phyloP scores from a whole-genome alignment of 164 flowering plant species.

The Piper betle region DNA sequence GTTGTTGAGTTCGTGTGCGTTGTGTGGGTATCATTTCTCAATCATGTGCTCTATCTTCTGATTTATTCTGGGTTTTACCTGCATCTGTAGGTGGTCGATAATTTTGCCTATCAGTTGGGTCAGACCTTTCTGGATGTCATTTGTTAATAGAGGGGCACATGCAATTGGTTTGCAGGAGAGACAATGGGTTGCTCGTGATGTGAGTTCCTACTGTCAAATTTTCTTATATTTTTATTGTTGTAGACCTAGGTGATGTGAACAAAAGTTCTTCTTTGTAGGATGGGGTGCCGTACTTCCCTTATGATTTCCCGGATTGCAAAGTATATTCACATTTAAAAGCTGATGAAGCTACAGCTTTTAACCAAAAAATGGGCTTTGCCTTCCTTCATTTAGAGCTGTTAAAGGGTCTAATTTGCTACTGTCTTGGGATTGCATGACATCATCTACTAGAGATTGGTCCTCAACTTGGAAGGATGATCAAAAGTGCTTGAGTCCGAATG shows the following conservation, averaged over 20 bases:
- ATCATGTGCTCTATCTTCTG: no score
- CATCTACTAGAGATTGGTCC: conserved; percentile 12
- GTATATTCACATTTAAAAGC: conserved; percentile 49
- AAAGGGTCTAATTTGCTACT: conserved; percentile 47
- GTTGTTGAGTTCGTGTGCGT: no score
- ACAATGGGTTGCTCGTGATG: conserved; percentile 74
- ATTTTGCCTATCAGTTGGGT: conserved; percentile 84
- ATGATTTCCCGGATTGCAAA: conserved; percentile 74
- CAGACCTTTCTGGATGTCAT: conserved; percentile 65
- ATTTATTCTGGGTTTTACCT: not conserved
- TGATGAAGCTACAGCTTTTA: conserved; percentile 31
- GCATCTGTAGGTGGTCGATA: conserved; percentile 57
- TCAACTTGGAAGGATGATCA: not conserved
- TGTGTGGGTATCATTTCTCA: not conserved
- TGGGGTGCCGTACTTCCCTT: conserved; percentile 65
- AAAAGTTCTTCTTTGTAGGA: conserved; percentile 26
- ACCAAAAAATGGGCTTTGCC: conserved; percentile 23
- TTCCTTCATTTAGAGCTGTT: conserved; percentile 38
- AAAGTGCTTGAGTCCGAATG: not conserved
- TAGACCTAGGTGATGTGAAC: not conserved
- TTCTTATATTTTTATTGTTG: not conserved
- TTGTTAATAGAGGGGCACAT: conserved; percentile 58
- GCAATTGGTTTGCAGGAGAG: conserved; percentile 84
- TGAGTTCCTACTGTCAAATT: conserved; percentile 16
- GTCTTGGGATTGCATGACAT: conserved; percentile 47